Evolutionary conservation across 148 eudicot genomes (phyloP).

Genomic region (Mesembryanthemum crystallinum): DNA sequence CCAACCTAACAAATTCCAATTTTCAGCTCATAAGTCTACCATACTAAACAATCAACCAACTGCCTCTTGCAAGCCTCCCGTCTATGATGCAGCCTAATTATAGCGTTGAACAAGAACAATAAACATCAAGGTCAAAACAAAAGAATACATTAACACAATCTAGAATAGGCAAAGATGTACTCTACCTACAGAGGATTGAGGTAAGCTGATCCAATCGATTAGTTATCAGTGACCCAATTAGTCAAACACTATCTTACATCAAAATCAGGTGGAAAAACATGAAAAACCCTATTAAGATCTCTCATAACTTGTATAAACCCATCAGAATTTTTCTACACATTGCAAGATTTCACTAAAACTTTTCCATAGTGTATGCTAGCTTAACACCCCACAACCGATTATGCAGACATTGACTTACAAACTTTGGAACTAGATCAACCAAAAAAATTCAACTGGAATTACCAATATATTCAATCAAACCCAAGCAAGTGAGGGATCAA

Average conservation of each 20-base stretch:
- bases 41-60: neutral
- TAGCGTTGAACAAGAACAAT: neutral
- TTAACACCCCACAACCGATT: neutral
- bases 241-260: neutral
- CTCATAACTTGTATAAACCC: neutral
- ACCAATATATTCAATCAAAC: neutral
- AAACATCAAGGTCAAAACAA: neutral
- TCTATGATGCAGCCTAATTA: no score
- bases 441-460: neutral
- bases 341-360: no score
- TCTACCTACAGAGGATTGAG: neutral
- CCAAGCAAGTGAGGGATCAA: constrained; percentile 19
- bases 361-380: no score
- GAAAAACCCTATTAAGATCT: no score
- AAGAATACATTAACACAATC: neutral
- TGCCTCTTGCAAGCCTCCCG: neutral
- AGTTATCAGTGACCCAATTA: neutral
- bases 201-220: neutral
- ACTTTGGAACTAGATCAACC: neutral
- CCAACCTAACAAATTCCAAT: neutral
- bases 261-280: neutral
- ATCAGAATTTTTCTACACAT: neutral
- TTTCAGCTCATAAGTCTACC: neutral
- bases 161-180: neutral
- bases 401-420: neutral